Conservation (phyloP, 1,284 basidiomycete species). For the Sporisorium graminicola region DNA sequence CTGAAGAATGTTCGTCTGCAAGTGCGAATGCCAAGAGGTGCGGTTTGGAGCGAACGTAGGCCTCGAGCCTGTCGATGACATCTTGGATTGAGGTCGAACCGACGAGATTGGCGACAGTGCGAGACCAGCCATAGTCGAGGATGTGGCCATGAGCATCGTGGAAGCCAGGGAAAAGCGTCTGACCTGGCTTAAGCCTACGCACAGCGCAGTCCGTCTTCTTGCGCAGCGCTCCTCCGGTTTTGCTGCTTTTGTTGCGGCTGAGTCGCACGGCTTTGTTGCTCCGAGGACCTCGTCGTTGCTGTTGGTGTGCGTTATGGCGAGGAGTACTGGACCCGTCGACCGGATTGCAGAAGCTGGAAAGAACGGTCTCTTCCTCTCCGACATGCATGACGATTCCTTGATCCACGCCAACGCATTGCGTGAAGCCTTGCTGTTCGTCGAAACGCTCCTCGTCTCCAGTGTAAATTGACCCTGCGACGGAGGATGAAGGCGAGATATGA, state of each 20-base stretch:
- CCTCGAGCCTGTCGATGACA: slow-evolving; percentile 49
- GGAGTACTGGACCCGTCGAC: background rate
- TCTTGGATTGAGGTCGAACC: slow-evolving; percentile 50
- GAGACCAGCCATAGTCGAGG: slow-evolving; percentile 61
- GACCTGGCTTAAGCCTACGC: slow-evolving; percentile 21
- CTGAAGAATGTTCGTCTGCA: background rate
- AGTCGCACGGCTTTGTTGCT: slow-evolving; percentile 44
- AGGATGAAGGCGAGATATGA: slow-evolving; percentile 3
- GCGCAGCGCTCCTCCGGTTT: slow-evolving; percentile 4
- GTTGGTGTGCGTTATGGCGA: background rate
- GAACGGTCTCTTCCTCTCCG: slow-evolving; percentile 14
- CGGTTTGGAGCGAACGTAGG: slow-evolving; percentile 36
- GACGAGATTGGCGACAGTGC: slow-evolving; percentile 54
- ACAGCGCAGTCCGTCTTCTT: slow-evolving; percentile 23
- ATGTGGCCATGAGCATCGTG: slow-evolving; percentile 66
- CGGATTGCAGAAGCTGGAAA: slow-evolving; percentile 18
- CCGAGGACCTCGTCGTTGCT: slow-evolving; percentile 20
- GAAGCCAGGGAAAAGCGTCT: slow-evolving; percentile 55
- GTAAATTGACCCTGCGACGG: slow-evolving; percentile 22
- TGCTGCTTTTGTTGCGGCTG: background rate
- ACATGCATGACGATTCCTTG: slow-evolving; percentile 25
- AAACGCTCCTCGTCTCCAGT: slow-evolving; percentile 40
- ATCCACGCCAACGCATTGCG: slow-evolving; percentile 37
- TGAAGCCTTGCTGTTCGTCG: slow-evolving; percentile 19
- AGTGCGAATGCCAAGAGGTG: slow-evolving; percentile 28